Conservation (phyloP, 2,329 filamentous ascomycete species). For the Pestalotiopsis sp. region DNA sequence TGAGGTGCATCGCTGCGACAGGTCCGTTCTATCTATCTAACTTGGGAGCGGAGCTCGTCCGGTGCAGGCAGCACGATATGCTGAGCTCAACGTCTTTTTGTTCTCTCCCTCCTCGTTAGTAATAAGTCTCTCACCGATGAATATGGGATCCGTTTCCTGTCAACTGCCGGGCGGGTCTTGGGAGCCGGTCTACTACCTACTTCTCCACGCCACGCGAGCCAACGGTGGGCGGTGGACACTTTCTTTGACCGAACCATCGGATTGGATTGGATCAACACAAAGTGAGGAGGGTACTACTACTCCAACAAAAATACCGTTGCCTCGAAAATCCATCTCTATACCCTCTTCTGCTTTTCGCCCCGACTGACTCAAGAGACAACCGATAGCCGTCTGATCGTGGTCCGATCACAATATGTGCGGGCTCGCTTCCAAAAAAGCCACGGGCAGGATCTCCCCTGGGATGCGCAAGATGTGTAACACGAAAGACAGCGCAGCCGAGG, state of each 20-base stretch:
- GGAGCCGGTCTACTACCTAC: neutral
- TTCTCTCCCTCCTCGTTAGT: neutral
- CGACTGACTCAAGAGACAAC: neutral
- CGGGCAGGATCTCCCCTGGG: neutral
- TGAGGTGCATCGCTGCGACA: neutral
- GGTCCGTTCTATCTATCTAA: neutral
- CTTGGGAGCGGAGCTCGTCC: neutral
- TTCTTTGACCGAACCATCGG: neutral
- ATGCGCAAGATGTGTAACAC: neutral
- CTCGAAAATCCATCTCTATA: too few relatives aligned
- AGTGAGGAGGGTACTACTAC: neutral
- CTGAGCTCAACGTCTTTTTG: neutral
- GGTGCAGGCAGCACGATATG: neutral
- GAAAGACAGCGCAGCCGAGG: neutral
- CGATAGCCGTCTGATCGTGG: neutral
- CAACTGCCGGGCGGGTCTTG: neutral
- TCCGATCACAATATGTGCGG: neutral
- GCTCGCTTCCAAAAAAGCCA: neutral
- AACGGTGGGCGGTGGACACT: neutral
- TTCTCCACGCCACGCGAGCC: neutral
- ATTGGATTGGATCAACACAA: neutral
- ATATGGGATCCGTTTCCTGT: neutral
- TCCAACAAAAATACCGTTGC: too few relatives aligned
- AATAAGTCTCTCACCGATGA: too few relatives aligned
- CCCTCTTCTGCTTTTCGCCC: too few relatives aligned